Base-by-base conservation (phyloP, 192 early-diverging fungal genomes). In the Linderina pennispora region DNA sequence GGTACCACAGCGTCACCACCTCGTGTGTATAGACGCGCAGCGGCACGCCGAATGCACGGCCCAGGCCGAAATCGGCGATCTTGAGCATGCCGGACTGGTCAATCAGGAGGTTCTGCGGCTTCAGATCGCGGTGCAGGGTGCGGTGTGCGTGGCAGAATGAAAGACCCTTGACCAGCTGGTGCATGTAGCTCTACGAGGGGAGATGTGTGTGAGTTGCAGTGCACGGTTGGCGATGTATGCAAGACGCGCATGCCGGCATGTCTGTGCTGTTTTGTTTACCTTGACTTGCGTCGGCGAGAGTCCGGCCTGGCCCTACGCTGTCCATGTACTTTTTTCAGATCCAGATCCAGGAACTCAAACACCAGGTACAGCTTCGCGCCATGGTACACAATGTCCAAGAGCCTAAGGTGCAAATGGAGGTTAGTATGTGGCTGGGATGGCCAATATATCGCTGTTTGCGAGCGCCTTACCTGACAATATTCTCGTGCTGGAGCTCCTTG, bases 71-170 rank as follows among this genome's bases (percentile, higher is more conserved):
- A 67, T 99, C 97, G 13, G 92, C 94, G 7, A 99, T 75, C 43
- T 93, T 97, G 24, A 99, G 74, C 58, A 77, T 89, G 2, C 88
- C 86, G 0, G 75, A 60, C 56, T 81, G 81, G 54, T 95, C 92
- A 64, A 99, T 94, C 23, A 99, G 78, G 62, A 97, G 50, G 62
- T 99, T 99, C 72, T 97, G 93, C n/a, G 94, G 96, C 51, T 99
- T 99, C 36, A 99, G 72, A 59, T 99, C 96, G 13, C 96, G 82
- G 67, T 99, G 96, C 21, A 99, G 65, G 42, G 96, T 88, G n/a
- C 96, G 80, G 50, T 81, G 83, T 24, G 81, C 79, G 66, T 99
- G 96, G 55, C 94, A 97, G 74, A 84, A 96, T 23, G 77, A 67
- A 14, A 99, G 60, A 13, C 94, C 96, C 51, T 81, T 79, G 53